phyloP scores from a whole-genome alignment of 352 stramenopile species.

The Pythium rishiriense region DNA sequence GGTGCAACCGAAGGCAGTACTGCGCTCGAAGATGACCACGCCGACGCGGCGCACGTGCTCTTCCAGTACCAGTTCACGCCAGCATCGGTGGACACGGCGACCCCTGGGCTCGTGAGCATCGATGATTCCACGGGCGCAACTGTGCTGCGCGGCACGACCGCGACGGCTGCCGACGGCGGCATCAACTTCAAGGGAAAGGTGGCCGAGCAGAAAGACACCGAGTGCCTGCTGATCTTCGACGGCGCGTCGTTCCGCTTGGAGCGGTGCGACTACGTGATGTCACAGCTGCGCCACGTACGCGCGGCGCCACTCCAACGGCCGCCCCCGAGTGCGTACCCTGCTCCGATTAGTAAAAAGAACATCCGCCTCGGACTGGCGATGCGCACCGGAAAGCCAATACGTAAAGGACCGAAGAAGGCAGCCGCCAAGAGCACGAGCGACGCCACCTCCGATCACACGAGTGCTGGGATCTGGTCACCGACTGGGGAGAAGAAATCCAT shows the following conservation, averaged over 20 bases:
- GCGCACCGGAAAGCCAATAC: conserved; percentile 11
- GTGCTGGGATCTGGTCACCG: too few species aligned
- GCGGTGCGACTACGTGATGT: conserved; percentile 61
- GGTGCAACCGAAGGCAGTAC: background rate
- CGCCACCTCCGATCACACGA: background rate
- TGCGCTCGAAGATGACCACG: background rate
- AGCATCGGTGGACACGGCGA: conserved; percentile 68
- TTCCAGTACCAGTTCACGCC: conserved; percentile 88
- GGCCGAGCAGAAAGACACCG: conserved; percentile 75
- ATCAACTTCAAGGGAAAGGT: conserved; percentile 83
- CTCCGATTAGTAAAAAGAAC: conserved; percentile 1
- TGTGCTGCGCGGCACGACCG: conserved; percentile 56
- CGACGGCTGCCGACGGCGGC: conserved; percentile 32
- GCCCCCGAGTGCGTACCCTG: conserved; percentile 7
- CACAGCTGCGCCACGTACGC: conserved; percentile 77
- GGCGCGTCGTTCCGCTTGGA: conserved; percentile 66
- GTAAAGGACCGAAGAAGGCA: background rate
- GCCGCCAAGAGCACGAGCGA: background rate
- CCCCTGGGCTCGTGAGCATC: conserved; percentile 64
- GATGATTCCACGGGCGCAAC: conserved; percentile 61
- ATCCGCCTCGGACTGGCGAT: background rate
- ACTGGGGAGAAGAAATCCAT: background rate
- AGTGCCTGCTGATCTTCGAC: conserved; percentile 84
- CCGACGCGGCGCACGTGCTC: conserved; percentile 40
- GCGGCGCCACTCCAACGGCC: conserved; percentile 27